A percentile compares a stretch with the other conserved stretches of the same genome.
These are phyloP conservation scores for Eucalyptus melliodora DNA, from an alignment of 345 rosid genomes.

Conservation along the genomic window DNA sequence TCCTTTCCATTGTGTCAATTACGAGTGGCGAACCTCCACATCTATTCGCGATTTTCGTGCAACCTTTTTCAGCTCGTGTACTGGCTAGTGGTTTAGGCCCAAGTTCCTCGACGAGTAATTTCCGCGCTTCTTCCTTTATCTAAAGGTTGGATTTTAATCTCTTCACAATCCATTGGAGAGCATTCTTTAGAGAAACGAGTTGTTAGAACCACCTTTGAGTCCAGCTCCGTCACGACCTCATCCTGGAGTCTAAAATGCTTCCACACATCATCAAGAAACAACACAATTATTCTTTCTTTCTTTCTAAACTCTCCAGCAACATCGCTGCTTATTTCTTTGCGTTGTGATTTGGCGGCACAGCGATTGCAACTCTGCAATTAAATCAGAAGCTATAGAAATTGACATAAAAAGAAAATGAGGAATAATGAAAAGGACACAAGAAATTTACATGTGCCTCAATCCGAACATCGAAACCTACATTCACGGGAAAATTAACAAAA, in stretches of 20 bases:
- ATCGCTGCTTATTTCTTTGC: no score
- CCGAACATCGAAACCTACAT: no score
- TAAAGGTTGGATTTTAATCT: background rate
- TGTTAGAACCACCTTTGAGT: background rate
- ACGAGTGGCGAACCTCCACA: slow-evolving; percentile 7
- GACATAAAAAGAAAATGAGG: no score
- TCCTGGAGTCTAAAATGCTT: background rate
- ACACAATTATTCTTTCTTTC: background rate
- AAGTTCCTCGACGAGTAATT: background rate
- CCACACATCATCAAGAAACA: background rate
- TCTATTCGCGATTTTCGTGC: background rate
- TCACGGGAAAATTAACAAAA: no score
- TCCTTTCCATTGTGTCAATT: background rate
- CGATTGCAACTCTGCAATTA: no score
- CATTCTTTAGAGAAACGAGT: background rate
- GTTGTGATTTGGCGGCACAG: no score
- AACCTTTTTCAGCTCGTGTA: no score
- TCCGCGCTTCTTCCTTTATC: background rate
- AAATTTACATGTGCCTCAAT: no score
- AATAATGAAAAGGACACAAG: no score
- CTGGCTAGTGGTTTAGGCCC: background rate
- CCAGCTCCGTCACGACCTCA: background rate
- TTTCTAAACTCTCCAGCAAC: no score
- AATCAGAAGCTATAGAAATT: no score
- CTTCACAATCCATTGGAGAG: background rate